A percentile compares a stretch with the other conserved stretches of the same genome.
Evolutionary conservation across 495 filamentous ascomycete genomes (phyloP).

Genomic region (Neurospora terricola): DNA sequence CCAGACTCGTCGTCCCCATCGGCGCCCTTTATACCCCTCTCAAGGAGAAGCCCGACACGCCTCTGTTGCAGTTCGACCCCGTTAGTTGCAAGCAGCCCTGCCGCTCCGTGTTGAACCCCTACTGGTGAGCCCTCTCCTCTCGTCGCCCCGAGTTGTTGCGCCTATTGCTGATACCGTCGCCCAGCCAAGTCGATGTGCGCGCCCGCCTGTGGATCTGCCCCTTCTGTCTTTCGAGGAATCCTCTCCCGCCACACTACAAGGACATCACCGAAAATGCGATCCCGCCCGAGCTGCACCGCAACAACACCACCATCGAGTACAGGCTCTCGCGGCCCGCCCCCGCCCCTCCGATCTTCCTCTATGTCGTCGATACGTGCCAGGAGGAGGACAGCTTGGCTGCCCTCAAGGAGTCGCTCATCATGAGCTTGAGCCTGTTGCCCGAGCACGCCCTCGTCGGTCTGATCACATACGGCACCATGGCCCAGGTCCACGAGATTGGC

Average conservation of each 20-base stretch:
- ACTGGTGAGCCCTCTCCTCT: constrained; percentile 53
- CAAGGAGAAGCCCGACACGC: constrained; percentile 87
- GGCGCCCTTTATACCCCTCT: constrained; percentile 93
- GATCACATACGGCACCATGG: constrained; percentile 96
- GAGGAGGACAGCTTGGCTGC: constrained; percentile 96
- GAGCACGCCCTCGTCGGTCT: constrained; percentile 90
- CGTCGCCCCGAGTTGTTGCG: background rate
- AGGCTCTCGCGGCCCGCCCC: constrained; percentile 85
- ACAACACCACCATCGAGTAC: constrained; percentile 97
- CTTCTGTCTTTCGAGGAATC: constrained; percentile 93
- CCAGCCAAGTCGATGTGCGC: constrained; percentile 87
- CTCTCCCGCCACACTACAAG: constrained; percentile 94
- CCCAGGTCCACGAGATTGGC: constrained; percentile 96
- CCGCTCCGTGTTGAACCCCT: constrained; percentile 92
- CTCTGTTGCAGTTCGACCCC: constrained; percentile 90
- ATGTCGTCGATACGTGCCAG: constrained; percentile 97
- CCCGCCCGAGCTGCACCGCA: constrained; percentile 87
- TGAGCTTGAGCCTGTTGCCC: constrained; percentile 92
- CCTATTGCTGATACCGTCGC: constrained; percentile 16
- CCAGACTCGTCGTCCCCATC: constrained; percentile 91
- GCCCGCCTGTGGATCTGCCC: constrained; percentile 97
- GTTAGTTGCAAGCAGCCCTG: constrained; percentile 96
- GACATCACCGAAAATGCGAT: constrained; percentile 94
- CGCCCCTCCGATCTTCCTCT: constrained; percentile 92
- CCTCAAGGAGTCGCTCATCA: constrained; percentile 89